Conservation (phyloP, 108 stramenopile genomes). For the Pelagomonas calceolata region DNA sequence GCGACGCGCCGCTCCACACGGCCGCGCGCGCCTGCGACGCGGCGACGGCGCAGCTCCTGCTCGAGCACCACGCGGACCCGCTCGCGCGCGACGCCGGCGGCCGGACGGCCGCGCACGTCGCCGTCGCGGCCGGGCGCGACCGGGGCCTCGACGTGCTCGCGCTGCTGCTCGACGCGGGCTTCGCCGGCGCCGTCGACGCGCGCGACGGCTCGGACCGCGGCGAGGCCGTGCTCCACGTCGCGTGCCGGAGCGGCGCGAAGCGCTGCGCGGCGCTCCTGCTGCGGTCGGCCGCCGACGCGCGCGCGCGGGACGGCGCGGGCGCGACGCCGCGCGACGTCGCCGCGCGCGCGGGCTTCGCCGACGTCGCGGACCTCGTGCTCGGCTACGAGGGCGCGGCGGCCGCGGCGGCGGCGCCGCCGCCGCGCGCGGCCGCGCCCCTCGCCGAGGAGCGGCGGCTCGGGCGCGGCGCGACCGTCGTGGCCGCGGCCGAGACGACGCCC, state of each 20-base stretch:
- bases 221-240: slow-evolving; percentile 1
- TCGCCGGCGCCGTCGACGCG: slow-evolving; percentile 19
- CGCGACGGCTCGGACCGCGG: slow-evolving; percentile 3
- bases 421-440: too few relatives aligned
- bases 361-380: not conserved
- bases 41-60: slow-evolving; percentile 15
- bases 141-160: slow-evolving; percentile 6
- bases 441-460: too few relatives aligned
- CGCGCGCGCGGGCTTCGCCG: not conserved
- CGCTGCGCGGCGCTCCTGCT: not conserved
- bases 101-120: slow-evolving; percentile 17
- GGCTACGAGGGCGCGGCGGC: not conserved
- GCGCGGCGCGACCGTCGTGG: too few relatives aligned
- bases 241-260: not conserved
- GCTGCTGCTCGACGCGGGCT: slow-evolving; percentile 22
- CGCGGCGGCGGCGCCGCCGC: not conserved
- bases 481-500: too few relatives aligned
- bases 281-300: not conserved
- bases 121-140: not conserved
- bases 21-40: slow-evolving; percentile 17
- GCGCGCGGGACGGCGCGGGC: not conserved
- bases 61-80: slow-evolving; percentile 27
- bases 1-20: slow-evolving; percentile 27
- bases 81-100: slow-evolving; percentile 6
- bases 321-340: not conserved